phyloP scores from a whole-genome alignment of 345 rosid genomes.

The Cardiospermum halicacabum region DNA sequence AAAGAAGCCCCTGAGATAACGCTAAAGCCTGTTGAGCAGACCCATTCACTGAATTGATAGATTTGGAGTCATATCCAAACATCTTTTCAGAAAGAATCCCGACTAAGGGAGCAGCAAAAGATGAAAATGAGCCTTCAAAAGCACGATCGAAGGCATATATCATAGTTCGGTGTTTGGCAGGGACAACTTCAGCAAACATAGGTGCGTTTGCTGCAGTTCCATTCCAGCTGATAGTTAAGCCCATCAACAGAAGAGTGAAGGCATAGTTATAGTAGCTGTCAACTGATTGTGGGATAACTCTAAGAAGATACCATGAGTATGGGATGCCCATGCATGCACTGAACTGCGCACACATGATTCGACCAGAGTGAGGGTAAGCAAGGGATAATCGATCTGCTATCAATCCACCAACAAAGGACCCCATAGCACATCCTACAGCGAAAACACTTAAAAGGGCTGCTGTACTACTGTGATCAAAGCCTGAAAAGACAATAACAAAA shows the following conservation, averaged over 20 bases:
- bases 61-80: slow-evolving; percentile 72
- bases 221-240: slow-evolving; percentile 85
- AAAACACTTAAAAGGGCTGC: slow-evolving; percentile 78
- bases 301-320: slow-evolving; percentile 72
- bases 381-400: slow-evolving; percentile 65
- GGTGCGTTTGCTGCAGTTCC: slow-evolving; percentile 88
- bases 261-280: slow-evolving; percentile 57
- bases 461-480: slow-evolving; percentile 69
- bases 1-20: slow-evolving; percentile 74
- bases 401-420: slow-evolving; percentile 70
- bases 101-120: slow-evolving; percentile 94
- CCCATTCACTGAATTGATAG: slow-evolving; percentile 61
- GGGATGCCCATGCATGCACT: slow-evolving; percentile 97
- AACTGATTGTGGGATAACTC: slow-evolving; percentile 63
- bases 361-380: slow-evolving; percentile 62
- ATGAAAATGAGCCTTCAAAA: slow-evolving; percentile 82
- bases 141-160: slow-evolving; percentile 94
- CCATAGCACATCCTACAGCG: slow-evolving; percentile 75
- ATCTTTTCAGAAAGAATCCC: slow-evolving; percentile 85
- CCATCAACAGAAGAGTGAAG: slow-evolving; percentile 71
- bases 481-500: slow-evolving; percentile 26
- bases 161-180: slow-evolving; percentile 88
- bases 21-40: slow-evolving; percentile 67
- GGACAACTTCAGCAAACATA: slow-evolving; percentile 92
- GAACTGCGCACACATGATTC: slow-evolving; percentile 93